Conservation (phyloP, 305 asterid genomes). For the Solanum aculeatissimum region DNA sequence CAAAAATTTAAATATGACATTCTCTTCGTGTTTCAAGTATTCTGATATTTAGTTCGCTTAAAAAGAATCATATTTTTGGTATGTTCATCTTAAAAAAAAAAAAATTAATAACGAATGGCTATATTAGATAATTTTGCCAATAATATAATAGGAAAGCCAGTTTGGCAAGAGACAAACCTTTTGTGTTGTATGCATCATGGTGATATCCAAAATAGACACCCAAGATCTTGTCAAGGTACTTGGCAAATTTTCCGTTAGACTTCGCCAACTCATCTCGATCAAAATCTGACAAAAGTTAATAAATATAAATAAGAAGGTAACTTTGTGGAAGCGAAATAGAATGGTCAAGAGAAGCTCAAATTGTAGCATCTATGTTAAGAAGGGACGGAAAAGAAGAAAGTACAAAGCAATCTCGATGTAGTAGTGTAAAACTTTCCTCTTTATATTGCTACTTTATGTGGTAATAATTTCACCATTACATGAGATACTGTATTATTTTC, state of each 20-base stretch:
- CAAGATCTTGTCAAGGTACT: constrained; percentile 71
- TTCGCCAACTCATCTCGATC: constrained; percentile 63
- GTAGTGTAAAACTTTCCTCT: background rate
- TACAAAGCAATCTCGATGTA: background rate
- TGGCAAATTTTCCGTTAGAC: constrained; percentile 60
- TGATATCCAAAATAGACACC: constrained; percentile 77
- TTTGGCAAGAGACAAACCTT: constrained; percentile 37
- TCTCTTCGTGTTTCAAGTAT: too few species aligned
- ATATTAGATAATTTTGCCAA: too few species aligned
- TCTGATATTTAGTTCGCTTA: too few species aligned
- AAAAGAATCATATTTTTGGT: too few species aligned
- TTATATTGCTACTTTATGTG: background rate
- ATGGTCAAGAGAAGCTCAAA: background rate
- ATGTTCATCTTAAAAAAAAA: too few species aligned
- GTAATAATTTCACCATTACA: background rate
- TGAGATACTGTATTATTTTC: background rate
- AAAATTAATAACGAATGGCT: too few species aligned
- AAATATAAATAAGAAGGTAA: background rate
- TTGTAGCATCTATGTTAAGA: background rate
- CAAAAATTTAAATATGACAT: too few species aligned
- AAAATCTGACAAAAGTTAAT: constrained; percentile 29
- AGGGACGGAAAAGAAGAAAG: background rate
- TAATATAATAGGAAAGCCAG: background rate
- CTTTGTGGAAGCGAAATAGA: background rate
- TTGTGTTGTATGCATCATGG: constrained; percentile 71